These are phyloP conservation scores for Candida jianshihensis DNA, from an alignment of 805 yeast species.

Conservation along the genomic window DNA sequence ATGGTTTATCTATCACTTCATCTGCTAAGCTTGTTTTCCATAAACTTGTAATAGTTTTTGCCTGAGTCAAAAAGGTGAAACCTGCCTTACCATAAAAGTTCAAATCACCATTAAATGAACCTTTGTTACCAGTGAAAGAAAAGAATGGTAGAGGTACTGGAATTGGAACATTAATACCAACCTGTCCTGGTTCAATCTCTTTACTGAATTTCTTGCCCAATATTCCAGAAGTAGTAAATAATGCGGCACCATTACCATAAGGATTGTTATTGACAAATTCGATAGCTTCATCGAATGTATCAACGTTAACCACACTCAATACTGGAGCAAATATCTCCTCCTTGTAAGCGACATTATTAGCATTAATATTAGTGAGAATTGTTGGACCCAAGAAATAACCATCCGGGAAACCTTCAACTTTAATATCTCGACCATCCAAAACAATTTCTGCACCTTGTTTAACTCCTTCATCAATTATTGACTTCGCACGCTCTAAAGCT, in stretches of 20 bases:
- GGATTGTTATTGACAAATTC: constrained; percentile 50
- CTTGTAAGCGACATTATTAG: constrained; percentile 61
- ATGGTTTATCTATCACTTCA: constrained; percentile 37
- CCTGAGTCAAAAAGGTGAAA: constrained; percentile 61
- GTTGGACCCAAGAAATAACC: constrained; percentile 77
- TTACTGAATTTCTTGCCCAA: constrained; percentile 65
- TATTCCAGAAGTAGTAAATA: constrained; percentile 65
- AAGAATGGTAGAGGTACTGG: constrained; percentile 81
- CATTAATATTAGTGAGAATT: constrained; percentile 50
- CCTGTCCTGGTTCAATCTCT: constrained; percentile 68
- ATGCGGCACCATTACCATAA: constrained; percentile 68
- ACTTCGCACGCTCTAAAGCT: constrained; percentile 44
- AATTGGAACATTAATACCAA: constrained; percentile 72
- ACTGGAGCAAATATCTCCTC: constrained; percentile 77
- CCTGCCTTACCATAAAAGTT: constrained; percentile 80
- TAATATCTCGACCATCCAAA: constrained; percentile 55
- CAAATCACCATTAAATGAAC: constrained; percentile 70
- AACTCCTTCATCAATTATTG: constrained; percentile 45
- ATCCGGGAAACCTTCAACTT: constrained; percentile 40
- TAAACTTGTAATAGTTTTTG: constrained; percentile 64
- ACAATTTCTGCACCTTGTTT: constrained; percentile 52
- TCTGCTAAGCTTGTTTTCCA: constrained; percentile 54
- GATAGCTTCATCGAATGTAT: constrained; percentile 67
- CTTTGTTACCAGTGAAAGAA: constrained; percentile 72
- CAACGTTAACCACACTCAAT: constrained; percentile 52